Conservation (phyloP, 73 alveolate genomes). For the Paramecium octaurelia region DNA sequence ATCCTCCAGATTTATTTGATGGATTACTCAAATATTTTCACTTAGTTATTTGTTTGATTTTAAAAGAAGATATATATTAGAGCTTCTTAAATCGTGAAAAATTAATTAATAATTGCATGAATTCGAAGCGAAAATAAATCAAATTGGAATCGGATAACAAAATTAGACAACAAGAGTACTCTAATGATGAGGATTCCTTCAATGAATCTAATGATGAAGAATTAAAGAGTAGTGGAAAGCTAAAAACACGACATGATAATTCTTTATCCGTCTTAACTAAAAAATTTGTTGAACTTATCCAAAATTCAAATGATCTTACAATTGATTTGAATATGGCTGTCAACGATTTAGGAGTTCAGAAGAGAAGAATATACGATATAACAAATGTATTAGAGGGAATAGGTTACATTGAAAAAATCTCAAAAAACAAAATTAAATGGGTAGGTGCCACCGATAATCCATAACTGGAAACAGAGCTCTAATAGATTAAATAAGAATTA, state of each 20-base stretch:
- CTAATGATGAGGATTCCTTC: conserved; percentile 2
- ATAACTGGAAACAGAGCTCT: conserved; percentile 31
- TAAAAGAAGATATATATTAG: background rate
- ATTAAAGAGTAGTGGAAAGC: background rate
- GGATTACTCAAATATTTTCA: background rate
- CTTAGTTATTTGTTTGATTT: background rate
- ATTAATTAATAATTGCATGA: background rate
- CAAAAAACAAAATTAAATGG: conserved; percentile 68
- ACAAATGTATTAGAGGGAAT: conserved; percentile 73
- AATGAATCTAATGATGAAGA: conserved; percentile 4
- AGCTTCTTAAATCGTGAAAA: background rate
- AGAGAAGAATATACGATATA: conserved; percentile 71
- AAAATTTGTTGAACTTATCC: conserved; percentile 66
- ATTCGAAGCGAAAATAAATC: conserved; percentile 22
- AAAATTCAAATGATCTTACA: conserved; percentile 56
- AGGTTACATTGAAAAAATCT: conserved; percentile 66
- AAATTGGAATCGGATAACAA: conserved; percentile 12
- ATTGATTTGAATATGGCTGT: conserved; percentile 70
- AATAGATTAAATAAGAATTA: conserved; percentile 53
- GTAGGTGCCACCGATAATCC: conserved; percentile 67
- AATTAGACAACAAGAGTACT: background rate
- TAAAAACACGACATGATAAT: conserved; percentile 60
- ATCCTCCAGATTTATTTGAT: background rate
- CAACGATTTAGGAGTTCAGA: conserved; percentile 54
- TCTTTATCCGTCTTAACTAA: conserved; percentile 70